These are phyloP conservation scores for Pythium insidiosum DNA, from an alignment of 352 stramenopile species.

Conservation along the genomic window DNA sequence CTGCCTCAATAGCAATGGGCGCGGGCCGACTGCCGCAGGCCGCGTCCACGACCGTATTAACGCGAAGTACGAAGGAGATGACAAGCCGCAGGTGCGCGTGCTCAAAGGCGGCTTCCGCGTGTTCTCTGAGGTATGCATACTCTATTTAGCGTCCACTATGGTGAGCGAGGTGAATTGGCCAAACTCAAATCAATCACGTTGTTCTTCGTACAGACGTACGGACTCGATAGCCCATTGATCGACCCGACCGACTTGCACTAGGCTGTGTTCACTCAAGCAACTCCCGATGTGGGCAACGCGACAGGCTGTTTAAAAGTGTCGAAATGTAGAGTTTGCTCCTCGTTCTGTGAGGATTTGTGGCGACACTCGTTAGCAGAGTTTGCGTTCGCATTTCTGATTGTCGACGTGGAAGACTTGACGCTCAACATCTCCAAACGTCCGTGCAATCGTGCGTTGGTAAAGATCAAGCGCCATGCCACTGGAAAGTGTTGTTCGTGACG, in stretches of 20 bases:
- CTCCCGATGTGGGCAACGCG: no score
- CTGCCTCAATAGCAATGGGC: conserved; percentile 26
- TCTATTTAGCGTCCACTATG: neutral
- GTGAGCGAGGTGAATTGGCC: no score
- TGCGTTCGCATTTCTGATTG: conserved; percentile 51
- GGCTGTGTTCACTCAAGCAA: neutral
- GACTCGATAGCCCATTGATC: conserved; percentile 8
- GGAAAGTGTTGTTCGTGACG: neutral
- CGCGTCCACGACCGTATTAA: conserved; percentile 19
- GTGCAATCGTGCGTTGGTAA: conserved; percentile 6
- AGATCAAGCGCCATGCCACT: conserved; percentile 6
- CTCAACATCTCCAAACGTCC: conserved; percentile 7
- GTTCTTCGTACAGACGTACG: conserved; percentile 3
- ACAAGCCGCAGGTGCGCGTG: conserved; percentile 18
- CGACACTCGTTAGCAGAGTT: conserved; percentile 37
- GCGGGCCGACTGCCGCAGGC: conserved; percentile 12
- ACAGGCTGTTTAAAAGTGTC: no score
- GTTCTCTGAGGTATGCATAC: conserved; percentile 15
- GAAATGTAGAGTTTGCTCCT: conserved; percentile 91
- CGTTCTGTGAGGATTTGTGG: no score
- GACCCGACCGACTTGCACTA: conserved; percentile 12
- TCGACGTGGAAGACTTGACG: conserved; percentile 5
- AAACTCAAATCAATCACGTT: neutral
- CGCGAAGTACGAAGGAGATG: conserved; percentile 1
- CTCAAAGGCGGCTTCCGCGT: conserved; percentile 25